Percentiles rank a stretch among this genome's conserved stretches.
Conservation (phyloP, 805 yeast genomes). For the Candida pini region DNA sequence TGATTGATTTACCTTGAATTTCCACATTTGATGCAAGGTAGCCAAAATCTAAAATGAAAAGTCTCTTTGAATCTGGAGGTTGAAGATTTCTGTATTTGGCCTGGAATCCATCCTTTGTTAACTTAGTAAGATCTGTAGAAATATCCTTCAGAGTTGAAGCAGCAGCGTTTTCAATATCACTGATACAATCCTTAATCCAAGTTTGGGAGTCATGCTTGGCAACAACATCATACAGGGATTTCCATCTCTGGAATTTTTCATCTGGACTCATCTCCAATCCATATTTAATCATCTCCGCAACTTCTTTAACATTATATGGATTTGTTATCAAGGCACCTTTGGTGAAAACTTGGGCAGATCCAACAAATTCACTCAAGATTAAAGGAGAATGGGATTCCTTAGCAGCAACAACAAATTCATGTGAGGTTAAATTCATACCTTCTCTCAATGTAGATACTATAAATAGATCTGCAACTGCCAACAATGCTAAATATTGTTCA, state of each 20-base stretch:
- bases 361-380: slow-evolving; percentile 88
- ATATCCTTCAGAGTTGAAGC: slow-evolving; percentile 27
- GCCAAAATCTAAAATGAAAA: slow-evolving; percentile 51
- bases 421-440: slow-evolving; percentile 95
- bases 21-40: slow-evolving; percentile 31
- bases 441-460: slow-evolving; percentile 90
- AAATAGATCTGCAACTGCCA: slow-evolving; percentile 81
- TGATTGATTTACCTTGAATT: slow-evolving; percentile 32
- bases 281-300: slow-evolving; percentile 54
- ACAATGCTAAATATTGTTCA: slow-evolving; percentile 81
- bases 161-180: slow-evolving; percentile 48
- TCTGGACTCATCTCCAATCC: slow-evolving; percentile 61
- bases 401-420: slow-evolving; percentile 82
- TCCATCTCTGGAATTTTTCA: slow-evolving; percentile 64
- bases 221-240: slow-evolving; percentile 51
- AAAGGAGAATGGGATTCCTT: slow-evolving; percentile 70
- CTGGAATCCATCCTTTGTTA: slow-evolving; percentile 31
- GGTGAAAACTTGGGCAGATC: slow-evolving; percentile 75
- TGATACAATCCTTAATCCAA: slow-evolving; percentile 64
- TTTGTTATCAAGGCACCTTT: slow-evolving; percentile 73
- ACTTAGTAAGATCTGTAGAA: slow-evolving; percentile 14
- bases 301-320: slow-evolving; percentile 79
- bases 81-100: slow-evolving; percentile 25
- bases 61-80: slow-evolving; percentile 29
- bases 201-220: slow-evolving; percentile 60